Percentiles rank a stretch among this genome's conserved stretches.
phyloP scores from a whole-genome alignment of 371 early-diverging fungal species.

The Coemansia sp. region DNA sequence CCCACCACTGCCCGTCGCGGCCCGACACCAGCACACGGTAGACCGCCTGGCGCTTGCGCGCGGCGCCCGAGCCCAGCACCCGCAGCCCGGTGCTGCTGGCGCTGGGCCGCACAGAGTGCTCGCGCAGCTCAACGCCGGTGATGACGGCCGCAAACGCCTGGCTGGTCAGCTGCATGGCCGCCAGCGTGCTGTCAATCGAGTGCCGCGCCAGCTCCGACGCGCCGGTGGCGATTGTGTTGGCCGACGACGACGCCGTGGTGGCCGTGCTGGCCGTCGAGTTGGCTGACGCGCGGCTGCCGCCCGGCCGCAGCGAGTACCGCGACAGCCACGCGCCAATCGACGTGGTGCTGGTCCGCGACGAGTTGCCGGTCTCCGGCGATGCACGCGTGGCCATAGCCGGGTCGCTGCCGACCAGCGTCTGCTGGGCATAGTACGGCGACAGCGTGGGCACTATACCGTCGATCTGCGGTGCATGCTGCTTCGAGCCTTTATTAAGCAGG shows the following conservation, averaged over 20 bases:
- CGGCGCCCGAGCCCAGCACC: constrained; percentile 13
- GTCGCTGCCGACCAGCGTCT: constrained; percentile 38
- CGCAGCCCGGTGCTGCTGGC: constrained; percentile 14
- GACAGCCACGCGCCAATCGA: constrained; percentile 44
- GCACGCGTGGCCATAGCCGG: constrained; percentile 31
- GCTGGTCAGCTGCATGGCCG: constrained; percentile 29
- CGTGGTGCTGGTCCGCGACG: constrained; percentile 20
- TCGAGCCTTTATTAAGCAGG: constrained; percentile 36
- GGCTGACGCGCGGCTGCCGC: constrained; percentile 31
- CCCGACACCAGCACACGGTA: constrained; percentile 47
- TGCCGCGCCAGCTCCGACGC: constrained; percentile 37
- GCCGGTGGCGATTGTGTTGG: constrained; percentile 23
- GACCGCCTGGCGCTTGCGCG: constrained; percentile 27
- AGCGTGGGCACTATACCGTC: constrained; percentile 46
- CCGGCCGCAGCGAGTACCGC: constrained; percentile 40
- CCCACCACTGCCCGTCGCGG: constrained; percentile 48
- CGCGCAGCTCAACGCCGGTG: constrained; percentile 37
- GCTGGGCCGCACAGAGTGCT: constrained; percentile 18
- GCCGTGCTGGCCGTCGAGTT: constrained; percentile 38
- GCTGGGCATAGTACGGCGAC: constrained; percentile 35
- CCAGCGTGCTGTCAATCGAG: constrained; percentile 44
- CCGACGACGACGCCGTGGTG: constrained; percentile 27
- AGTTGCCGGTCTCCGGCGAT: constrained; percentile 26
- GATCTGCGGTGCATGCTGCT: constrained; percentile 49
- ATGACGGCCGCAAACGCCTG: constrained; percentile 44